Conservation (phyloP, 2,329 filamentous ascomycete species). For the Alternaria dauci region DNA sequence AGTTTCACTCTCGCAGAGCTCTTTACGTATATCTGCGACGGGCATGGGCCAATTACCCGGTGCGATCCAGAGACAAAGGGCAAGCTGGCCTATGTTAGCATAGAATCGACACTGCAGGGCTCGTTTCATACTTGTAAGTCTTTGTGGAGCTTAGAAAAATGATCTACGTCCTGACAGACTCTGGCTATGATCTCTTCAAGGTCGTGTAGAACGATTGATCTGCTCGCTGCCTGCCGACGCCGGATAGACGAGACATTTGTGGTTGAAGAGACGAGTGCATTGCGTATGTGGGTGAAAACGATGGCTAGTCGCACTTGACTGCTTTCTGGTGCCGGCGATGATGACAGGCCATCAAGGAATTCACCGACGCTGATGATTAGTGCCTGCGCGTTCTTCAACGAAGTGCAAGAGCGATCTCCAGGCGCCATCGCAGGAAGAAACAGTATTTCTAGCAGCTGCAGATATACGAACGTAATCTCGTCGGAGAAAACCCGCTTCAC, state of each 20-base stretch:
- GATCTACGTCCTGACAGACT: constrained; percentile 30
- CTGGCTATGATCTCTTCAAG: constrained; percentile 28
- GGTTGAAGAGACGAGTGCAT: constrained; percentile 7
- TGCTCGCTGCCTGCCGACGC: constrained; percentile 11
- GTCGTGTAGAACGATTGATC: constrained; percentile 18
- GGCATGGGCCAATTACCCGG: constrained; percentile 37
- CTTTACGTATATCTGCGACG: constrained; percentile 31
- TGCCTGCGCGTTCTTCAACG: constrained; percentile 32
- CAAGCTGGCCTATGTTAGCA: constrained; percentile 35
- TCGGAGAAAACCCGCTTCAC: constrained; percentile 26
- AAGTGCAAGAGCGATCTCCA: constrained; percentile 18
- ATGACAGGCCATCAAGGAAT: constrained; percentile 28
- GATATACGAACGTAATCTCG: constrained; percentile 30
- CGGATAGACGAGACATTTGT: background rate
- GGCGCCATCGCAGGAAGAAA: constrained; percentile 11
- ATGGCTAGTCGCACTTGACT: constrained; percentile 39
- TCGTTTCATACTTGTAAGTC: constrained; percentile 44
- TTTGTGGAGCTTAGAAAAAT: constrained; percentile 30
- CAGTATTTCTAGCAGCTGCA: constrained; percentile 34
- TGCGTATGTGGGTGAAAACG: constrained; percentile 31
- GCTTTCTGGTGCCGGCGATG: constrained; percentile 22
- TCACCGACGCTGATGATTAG: constrained; percentile 29
- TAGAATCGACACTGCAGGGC: background rate
- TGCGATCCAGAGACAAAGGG: constrained; percentile 46
- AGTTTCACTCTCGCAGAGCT: constrained; percentile 30